These are phyloP conservation scores for Pittosporum tobira DNA, from an alignment of 129 eudicot genomes.

Conservation along the genomic window DNA sequence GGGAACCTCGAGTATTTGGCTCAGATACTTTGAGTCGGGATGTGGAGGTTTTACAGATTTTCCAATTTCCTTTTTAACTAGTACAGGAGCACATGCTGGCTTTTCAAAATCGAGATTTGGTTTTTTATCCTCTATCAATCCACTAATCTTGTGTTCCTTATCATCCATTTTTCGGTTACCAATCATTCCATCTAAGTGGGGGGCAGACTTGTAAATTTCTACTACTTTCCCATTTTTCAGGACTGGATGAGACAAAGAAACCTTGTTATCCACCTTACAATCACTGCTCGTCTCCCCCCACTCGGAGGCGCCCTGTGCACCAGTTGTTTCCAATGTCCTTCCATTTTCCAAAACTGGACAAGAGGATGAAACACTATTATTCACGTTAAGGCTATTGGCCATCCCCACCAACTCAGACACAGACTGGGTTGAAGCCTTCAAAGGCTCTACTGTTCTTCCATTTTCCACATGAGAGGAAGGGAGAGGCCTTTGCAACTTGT, in stretches of 20 bases:
- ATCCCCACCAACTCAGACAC: conserved; percentile 2
- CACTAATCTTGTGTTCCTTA: conserved; percentile 9
- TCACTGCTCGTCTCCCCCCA: not conserved
- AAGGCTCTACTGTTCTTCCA: conserved; percentile 3
- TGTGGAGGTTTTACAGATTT: conserved; percentile 27
- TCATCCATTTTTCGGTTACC: conserved; percentile 7
- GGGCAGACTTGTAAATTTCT: conserved; percentile 7
- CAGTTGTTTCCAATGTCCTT: conserved; percentile 5
- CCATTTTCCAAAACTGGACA: conserved; percentile 5
- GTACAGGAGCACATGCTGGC: conserved; percentile 14
- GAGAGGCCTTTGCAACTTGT: conserved; percentile 9
- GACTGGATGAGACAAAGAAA: not conserved
- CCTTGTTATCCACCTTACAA: not conserved
- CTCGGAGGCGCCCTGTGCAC: conserved; percentile 1
- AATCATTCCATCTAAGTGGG: conserved; percentile 1
- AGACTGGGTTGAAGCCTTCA: conserved; percentile 6
- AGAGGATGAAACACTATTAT: conserved; percentile 7
- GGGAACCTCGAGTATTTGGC: conserved; percentile 35
- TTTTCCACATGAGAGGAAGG: conserved; percentile 17
- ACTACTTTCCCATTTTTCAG: conserved; percentile 2
- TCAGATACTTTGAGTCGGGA: conserved; percentile 42
- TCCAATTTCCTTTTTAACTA: conserved; percentile 16
- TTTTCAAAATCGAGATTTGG: not conserved
- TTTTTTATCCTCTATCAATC: conserved; percentile 6
- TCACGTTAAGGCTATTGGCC: not conserved